Conservation (phyloP, 306 rosid genomes). For the Elaeagnus macrophylla region DNA sequence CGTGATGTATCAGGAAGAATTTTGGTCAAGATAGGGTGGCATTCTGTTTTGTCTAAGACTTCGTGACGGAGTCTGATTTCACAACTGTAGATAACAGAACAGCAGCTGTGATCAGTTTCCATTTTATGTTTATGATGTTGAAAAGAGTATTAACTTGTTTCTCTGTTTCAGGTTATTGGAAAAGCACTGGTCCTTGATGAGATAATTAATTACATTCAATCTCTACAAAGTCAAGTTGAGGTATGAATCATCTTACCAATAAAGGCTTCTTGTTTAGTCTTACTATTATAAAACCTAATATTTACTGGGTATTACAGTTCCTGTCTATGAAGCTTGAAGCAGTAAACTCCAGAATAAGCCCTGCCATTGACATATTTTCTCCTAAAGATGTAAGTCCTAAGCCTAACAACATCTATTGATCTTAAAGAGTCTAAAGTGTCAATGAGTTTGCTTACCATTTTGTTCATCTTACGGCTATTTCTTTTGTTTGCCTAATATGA, state of each 20-base stretch:
- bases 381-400: constrained; percentile 59
- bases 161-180: constrained; percentile 65
- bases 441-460: neutral
- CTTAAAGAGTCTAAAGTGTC: neutral
- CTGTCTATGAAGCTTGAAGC: constrained; percentile 95
- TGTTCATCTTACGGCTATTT: neutral
- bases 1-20: neutral
- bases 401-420: neutral
- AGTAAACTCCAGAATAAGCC: constrained; percentile 61
- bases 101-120: neutral
- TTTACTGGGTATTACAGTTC: constrained; percentile 49
- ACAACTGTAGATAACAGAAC: neutral
- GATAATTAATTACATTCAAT: constrained; percentile 89
- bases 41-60: constrained; percentile 3
- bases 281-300: neutral
- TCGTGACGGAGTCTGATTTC: constrained; percentile 8
- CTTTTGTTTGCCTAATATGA: neutral
- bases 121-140: constrained; percentile 4
- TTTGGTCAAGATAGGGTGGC: constrained; percentile 8
- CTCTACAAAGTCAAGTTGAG: constrained; percentile 89
- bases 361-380: constrained; percentile 64
- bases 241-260: constrained; percentile 23
- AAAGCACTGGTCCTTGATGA: constrained; percentile 92
- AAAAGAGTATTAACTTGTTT: constrained; percentile 1
- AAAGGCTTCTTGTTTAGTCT: constrained; percentile 4